Percentiles rank a stretch among this genome's conserved stretches.
Conservation (phyloP, 345 rosid genomes). For the Eucalyptus tenuipes region DNA sequence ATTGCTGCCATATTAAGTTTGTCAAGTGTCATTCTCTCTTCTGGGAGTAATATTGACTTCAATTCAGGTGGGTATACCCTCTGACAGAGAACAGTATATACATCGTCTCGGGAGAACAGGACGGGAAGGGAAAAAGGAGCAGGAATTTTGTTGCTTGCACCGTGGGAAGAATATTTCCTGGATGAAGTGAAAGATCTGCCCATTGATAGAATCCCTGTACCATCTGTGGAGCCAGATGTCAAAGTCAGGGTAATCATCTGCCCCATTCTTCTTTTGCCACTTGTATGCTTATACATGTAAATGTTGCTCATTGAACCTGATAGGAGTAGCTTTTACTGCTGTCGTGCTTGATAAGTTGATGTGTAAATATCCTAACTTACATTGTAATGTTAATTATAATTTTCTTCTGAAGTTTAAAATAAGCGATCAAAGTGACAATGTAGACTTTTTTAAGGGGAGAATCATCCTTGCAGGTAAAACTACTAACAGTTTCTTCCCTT, state of each 20-base stretch:
- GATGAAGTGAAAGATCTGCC: slow-evolving; percentile 77
- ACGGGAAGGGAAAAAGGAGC: slow-evolving; percentile 71
- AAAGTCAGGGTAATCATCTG: slow-evolving; percentile 41
- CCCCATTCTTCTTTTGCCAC: not conserved
- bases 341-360: not conserved
- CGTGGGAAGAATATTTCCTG: slow-evolving; percentile 93
- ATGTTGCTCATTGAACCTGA: not conserved
- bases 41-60: not conserved
- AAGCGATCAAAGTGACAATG: not conserved
- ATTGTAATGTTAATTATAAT: not conserved
- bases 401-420: not conserved
- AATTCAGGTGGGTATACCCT: slow-evolving; percentile 71
- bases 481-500: not conserved
- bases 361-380: not conserved
- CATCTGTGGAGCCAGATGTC: slow-evolving; percentile 37
- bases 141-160: slow-evolving; percentile 83
- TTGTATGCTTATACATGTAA: not conserved
- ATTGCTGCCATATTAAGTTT: not conserved
- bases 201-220: slow-evolving; percentile 46
- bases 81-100: slow-evolving; percentile 70
- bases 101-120: slow-evolving; percentile 95
- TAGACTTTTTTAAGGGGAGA: not conserved
- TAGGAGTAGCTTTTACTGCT: not conserved
- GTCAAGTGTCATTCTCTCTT: not conserved
- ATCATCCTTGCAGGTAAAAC: not conserved